A percentile compares a stretch with the other conserved stretches of the same genome.
Evolutionary conservation across 2,329 filamentous ascomycete genomes (phyloP).

Genomic region (Rugonectria rugulosa): DNA sequence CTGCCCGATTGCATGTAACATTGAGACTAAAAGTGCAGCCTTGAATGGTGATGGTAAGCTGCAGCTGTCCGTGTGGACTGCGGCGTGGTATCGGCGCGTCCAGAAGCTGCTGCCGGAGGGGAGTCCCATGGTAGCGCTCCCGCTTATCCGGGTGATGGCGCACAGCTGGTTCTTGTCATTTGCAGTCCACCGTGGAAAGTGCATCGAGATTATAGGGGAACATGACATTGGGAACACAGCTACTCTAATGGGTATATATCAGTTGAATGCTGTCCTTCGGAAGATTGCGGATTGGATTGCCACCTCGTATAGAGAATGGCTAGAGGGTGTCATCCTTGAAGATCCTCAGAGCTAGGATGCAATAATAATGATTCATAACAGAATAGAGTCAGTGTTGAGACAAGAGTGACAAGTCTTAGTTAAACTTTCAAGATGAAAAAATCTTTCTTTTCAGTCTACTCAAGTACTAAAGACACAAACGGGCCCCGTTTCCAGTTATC

Average conservation of each 20-base stretch:
- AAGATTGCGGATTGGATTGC: constrained; percentile 18
- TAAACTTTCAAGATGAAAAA: too few species aligned
- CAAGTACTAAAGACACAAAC: too few species aligned
- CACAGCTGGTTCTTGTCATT: constrained; percentile 18
- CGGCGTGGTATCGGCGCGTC: constrained; percentile 6
- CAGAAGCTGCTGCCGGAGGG: neutral
- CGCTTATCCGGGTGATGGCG: constrained; percentile 5
- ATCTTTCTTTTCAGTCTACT: too few species aligned
- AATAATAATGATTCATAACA: too few species aligned
- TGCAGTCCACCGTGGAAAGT: neutral
- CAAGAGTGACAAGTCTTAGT: too few species aligned
- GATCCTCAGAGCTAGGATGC: too few species aligned
- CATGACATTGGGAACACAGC: constrained; percentile 3
- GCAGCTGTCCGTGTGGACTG: neutral
- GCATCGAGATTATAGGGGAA: constrained; percentile 7
- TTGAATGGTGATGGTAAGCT: neutral
- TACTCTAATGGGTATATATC: constrained; percentile 7
- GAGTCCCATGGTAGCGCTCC: constrained; percentile 3
- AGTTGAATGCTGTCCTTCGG: constrained; percentile 1
- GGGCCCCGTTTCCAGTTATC: too few species aligned
- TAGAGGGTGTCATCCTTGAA: too few species aligned
- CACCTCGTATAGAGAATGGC: constrained; percentile 1
- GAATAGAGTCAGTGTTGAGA: too few species aligned
- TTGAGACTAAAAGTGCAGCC: neutral
- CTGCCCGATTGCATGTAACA: neutral